Evolutionary conservation across 805 yeast species (phyloP).

Genomic region (Tetrapisispora iriomotensis): DNA sequence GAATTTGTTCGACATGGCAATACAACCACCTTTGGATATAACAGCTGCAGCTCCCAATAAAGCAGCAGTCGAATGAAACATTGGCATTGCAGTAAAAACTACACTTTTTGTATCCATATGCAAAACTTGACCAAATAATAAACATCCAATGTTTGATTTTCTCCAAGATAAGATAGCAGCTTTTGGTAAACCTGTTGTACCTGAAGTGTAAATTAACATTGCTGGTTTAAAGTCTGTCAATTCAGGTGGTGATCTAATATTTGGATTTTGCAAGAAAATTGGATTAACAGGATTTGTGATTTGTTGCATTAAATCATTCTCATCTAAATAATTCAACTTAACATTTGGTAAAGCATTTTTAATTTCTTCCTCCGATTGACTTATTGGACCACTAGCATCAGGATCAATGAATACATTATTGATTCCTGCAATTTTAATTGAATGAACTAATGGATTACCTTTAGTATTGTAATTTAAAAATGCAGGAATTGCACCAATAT

Average conservation of each 20-base stretch:
- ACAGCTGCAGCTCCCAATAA: constrained; percentile 73
- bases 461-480: constrained; percentile 72
- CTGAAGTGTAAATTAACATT: constrained; percentile 78
- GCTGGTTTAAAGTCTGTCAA: constrained; percentile 55
- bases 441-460: constrained; percentile 69
- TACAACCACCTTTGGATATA: constrained; percentile 57
- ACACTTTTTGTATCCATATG: constrained; percentile 44
- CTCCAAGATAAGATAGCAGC: constrained; percentile 92
- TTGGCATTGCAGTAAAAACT: constrained; percentile 87
- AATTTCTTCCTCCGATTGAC: constrained; percentile 39
- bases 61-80: constrained; percentile 91
- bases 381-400: constrained; percentile 46
- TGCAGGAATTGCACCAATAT: constrained; percentile 82
- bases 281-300: constrained; percentile 35
- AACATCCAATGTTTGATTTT: constrained; percentile 63
- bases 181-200: constrained; percentile 91
- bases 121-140: constrained; percentile 60
- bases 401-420: constrained; percentile 65
- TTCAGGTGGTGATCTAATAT: constrained; percentile 43
- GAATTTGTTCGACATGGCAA: constrained; percentile 71
- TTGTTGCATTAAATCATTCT: constrained; percentile 34
- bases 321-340: constrained; percentile 42
- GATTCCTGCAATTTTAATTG: constrained; percentile 59
- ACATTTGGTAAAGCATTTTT: constrained; percentile 31
- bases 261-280: constrained; percentile 44